Evolutionary conservation across 148 eudicot species (phyloP).

Genomic region (Salicornia ramosissima): DNA sequence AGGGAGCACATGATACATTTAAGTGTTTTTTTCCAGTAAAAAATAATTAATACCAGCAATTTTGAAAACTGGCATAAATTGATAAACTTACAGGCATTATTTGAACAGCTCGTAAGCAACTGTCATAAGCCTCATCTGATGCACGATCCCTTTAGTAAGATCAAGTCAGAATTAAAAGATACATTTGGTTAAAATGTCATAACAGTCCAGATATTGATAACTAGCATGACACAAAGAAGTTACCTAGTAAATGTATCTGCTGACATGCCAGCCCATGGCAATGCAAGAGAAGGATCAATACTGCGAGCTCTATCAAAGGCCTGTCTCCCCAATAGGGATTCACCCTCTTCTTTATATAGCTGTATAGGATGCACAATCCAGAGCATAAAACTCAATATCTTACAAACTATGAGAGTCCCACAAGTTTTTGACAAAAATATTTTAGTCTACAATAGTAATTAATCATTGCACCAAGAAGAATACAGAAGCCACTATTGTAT

Average conservation of each 20-base stretch:
- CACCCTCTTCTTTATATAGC: conserved; percentile 75
- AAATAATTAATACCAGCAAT: not conserved
- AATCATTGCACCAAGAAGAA: too few relatives aligned
- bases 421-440: not conserved
- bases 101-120: conserved; percentile 91
- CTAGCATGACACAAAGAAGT: conserved; percentile 8
- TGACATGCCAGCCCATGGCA: conserved; percentile 99
- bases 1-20: not conserved
- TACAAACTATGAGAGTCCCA: conserved; percentile 16
- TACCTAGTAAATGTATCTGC: conserved; percentile 69
- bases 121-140: conserved; percentile 86
- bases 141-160: conserved; percentile 43
- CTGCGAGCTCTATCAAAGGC: conserved; percentile 98
- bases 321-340: conserved; percentile 61
- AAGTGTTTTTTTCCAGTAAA: not conserved
- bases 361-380: conserved; percentile 32
- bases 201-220: not conserved
- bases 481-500: too few relatives aligned
- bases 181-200: conserved; percentile 15
- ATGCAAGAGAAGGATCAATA: conserved; percentile 96
- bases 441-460: not conserved
- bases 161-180: conserved; percentile 17
- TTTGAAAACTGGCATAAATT: conserved; percentile 7
- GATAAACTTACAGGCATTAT: conserved; percentile 65
- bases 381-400: conserved; percentile 11